Percentiles rank a stretch among this genome's conserved stretches.
Evolutionary conservation across 1,284 basidiomycete species (phyloP).

Genomic region (Tilletia horrida): DNA sequence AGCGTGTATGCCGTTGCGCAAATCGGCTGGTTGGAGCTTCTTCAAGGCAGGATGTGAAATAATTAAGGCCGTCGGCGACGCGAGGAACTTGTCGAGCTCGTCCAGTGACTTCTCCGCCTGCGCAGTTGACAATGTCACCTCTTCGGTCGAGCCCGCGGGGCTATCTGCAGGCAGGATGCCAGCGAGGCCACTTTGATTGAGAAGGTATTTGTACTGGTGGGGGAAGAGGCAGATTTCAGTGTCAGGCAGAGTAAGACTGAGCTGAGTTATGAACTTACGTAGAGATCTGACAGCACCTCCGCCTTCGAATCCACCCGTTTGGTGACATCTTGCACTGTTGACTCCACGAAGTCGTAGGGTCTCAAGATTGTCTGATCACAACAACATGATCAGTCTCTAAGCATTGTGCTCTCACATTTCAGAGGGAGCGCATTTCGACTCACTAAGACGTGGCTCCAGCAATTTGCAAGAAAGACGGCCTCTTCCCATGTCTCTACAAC

Average conservation of each 20-base stretch:
- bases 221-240: conserved; percentile 3
- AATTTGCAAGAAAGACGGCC: conserved; percentile 33
- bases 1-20: conserved; percentile 27
- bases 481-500: conserved; percentile 30
- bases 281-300: neutral
- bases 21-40: conserved; percentile 23
- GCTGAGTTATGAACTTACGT: conserved; percentile 1
- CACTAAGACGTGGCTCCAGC: conserved; percentile 29
- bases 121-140: neutral
- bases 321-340: neutral
- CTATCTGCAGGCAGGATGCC: neutral
- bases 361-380: conserved; percentile 18
- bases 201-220: conserved; percentile 20
- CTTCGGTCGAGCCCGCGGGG: neutral
- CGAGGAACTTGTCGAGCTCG: conserved; percentile 29
- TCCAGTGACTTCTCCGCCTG: conserved; percentile 21
- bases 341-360: conserved; percentile 23
- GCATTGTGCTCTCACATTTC: neutral
- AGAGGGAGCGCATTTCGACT: neutral
- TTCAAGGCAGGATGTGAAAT: conserved; percentile 27
- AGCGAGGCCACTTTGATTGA: conserved; percentile 23
- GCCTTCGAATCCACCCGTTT: conserved; percentile 19
- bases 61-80: conserved; percentile 27
- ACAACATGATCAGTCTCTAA: neutral
- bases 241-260: neutral